These are phyloP conservation scores for Ceratobasidium sp. DNA, from an alignment of 1,284 basidiomycete species.

Conservation along the genomic window DNA sequence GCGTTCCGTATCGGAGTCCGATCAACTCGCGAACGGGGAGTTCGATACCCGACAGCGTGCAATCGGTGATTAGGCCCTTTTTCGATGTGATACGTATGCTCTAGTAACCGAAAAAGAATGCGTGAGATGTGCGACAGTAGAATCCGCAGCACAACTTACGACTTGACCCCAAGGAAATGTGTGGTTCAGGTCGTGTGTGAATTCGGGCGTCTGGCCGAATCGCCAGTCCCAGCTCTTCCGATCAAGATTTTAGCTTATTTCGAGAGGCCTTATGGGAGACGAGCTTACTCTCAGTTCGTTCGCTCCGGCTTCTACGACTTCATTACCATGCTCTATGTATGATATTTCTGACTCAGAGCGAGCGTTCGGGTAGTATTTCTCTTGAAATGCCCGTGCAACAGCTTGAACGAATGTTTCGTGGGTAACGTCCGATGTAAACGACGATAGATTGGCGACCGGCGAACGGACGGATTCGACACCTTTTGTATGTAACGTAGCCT, in stretches of 20 bases:
- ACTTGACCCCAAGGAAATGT: slow-evolving; percentile 67
- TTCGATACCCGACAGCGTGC: slow-evolving; percentile 45
- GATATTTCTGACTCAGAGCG: background rate
- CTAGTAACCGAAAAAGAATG: slow-evolving; percentile 46
- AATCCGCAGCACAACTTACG: slow-evolving; percentile 54
- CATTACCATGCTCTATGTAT: slow-evolving; percentile 49
- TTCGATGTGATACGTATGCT: slow-evolving; percentile 52
- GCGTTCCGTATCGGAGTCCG: slow-evolving; percentile 50
- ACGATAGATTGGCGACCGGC: slow-evolving; percentile 86
- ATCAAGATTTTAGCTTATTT: slow-evolving; percentile 4
- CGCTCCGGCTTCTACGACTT: slow-evolving; percentile 67
- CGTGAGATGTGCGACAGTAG: background rate
- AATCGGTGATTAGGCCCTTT: slow-evolving; percentile 54
- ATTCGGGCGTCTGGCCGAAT: slow-evolving; percentile 94
- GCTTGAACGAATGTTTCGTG: slow-evolving; percentile 78
- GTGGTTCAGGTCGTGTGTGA: slow-evolving; percentile 65
- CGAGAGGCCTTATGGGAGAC: background rate
- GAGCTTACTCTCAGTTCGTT: slow-evolving; percentile 72
- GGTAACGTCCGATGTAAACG: slow-evolving; percentile 55
- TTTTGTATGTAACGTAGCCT: slow-evolving; percentile 72
- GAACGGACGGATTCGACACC: slow-evolving; percentile 92
- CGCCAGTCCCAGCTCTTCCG: slow-evolving; percentile 89
- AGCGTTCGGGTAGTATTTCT: slow-evolving; percentile 58
- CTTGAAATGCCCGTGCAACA: slow-evolving; percentile 73
- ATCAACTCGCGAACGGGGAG: slow-evolving; percentile 44